phyloP scores from a whole-genome alignment of 495 filamentous ascomycete species.

The Parathielavia appendiculata region DNA sequence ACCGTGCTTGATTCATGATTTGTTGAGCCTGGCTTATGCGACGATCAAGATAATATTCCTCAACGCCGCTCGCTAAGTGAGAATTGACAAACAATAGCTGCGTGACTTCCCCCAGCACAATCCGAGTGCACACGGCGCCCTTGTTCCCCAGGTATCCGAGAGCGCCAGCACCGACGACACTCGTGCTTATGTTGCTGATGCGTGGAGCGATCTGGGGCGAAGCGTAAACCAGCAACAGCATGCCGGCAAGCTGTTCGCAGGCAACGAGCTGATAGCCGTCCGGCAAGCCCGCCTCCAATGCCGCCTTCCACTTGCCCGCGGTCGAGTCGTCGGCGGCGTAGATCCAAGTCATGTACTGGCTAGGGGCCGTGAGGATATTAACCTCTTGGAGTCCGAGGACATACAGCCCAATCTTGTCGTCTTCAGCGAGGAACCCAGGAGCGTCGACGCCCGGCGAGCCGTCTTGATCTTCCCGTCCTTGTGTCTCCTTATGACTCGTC shows the following conservation, averaged over 20 bases:
- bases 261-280: constrained; percentile 69
- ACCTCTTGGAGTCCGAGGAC: constrained; percentile 88
- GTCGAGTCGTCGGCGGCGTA: constrained; percentile 63
- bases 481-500: constrained; percentile 26
- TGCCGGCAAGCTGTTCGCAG: constrained; percentile 77
- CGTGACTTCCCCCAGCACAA: constrained; percentile 87
- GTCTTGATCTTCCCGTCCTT: constrained; percentile 20
- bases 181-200: constrained; percentile 70
- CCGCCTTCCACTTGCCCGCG: constrained; percentile 72
- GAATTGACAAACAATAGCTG: constrained; percentile 82
- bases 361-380: constrained; percentile 69
- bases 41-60: constrained; percentile 68
- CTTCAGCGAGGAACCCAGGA: constrained; percentile 37
- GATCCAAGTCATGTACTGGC: constrained; percentile 52
- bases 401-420: constrained; percentile 76
- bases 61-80: constrained; percentile 81
- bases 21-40: constrained; percentile 87
- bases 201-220: constrained; percentile 65
- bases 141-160: constrained; percentile 96
- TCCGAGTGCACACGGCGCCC: constrained; percentile 73
- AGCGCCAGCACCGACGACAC: constrained; percentile 76
- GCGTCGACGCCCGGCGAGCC: constrained; percentile 28
- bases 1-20: constrained; percentile 65
- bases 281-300: constrained; percentile 66
- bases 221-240: constrained; percentile 81